These are phyloP conservation scores for Cucurbita ficifolia DNA, from an alignment of 306 rosid genomes.

Conservation along the genomic window DNA sequence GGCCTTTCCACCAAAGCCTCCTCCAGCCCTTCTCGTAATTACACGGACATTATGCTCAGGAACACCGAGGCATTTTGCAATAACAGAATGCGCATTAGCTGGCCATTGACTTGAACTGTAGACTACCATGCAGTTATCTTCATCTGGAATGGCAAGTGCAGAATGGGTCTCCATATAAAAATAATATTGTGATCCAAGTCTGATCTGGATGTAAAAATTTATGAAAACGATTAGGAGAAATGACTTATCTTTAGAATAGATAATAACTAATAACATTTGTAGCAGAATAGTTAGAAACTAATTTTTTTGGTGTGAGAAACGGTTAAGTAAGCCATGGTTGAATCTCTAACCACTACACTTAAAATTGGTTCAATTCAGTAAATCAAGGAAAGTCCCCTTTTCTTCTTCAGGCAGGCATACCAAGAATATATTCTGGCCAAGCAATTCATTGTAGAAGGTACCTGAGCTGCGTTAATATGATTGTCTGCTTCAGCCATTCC, in stretches of 20 bases:
- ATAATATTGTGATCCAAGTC: conserved; percentile 84
- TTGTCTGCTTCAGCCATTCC: conserved; percentile 89
- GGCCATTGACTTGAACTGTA: conserved; percentile 69
- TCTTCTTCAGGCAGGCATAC: too few species aligned
- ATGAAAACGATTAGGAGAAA: not conserved
- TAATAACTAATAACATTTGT: not conserved
- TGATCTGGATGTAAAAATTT: conserved; percentile 34
- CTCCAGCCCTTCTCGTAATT: conserved; percentile 86
- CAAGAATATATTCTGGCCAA: too few species aligned
- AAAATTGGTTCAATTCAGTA: conserved; percentile 2
- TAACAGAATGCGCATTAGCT: conserved; percentile 25
- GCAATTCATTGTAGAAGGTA: conserved; percentile 5
- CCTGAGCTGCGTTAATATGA: conserved; percentile 64
- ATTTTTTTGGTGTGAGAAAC: not conserved
- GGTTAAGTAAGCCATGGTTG: not conserved
- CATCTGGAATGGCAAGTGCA: conserved; percentile 95
- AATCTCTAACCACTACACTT: not conserved
- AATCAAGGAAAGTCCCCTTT: not conserved
- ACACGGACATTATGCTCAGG: conserved; percentile 68
- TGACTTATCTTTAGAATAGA: not conserved
- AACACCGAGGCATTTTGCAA: conserved; percentile 72
- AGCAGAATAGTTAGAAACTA: not conserved
- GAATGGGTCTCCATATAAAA: conserved; percentile 93
- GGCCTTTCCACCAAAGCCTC: conserved; percentile 92
- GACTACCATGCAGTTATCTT: conserved; percentile 79